Percentiles rank a stretch among this genome's conserved stretches.
Evolutionary conservation across 1,284 basidiomycete genomes (phyloP).

Genomic region (Cutaneotrichosporon curvatum): DNA sequence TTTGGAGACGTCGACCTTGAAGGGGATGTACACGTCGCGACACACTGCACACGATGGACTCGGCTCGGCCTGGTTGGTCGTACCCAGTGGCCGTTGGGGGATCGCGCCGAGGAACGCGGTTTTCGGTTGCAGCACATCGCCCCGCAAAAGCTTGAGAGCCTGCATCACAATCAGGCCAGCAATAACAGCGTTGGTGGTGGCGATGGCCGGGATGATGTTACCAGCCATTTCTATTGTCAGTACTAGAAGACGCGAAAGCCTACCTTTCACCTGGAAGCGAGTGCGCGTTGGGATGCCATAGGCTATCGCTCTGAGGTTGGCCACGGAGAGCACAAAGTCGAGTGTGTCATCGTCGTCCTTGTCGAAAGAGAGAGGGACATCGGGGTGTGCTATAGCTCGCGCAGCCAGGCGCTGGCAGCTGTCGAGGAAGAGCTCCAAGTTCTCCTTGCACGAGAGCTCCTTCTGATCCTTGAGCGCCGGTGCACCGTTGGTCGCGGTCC

Average conservation of each 20-base stretch:
- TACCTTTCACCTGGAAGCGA: constrained; percentile 93
- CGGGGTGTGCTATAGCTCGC: constrained; percentile 65
- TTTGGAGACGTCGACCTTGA: constrained; percentile 61
- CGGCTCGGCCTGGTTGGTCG: constrained; percentile 54
- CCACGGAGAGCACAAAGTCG: constrained; percentile 90
- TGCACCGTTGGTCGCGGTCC: constrained; percentile 12
- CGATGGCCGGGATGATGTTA: constrained; percentile 98
- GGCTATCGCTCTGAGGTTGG: constrained; percentile 83
- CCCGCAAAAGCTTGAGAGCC: constrained; percentile 66
- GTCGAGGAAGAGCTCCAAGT: constrained; percentile 68
- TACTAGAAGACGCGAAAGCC: constrained; percentile 1
- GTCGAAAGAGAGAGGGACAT: constrained; percentile 76
- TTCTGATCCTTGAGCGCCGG: constrained; percentile 68
- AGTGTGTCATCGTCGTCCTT: constrained; percentile 97
- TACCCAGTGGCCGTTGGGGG: neutral
- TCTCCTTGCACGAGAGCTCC: constrained; percentile 66
- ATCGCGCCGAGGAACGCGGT: constrained; percentile 5
- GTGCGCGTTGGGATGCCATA: constrained; percentile 86
- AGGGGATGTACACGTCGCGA: constrained; percentile 68
- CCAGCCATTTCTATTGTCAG: constrained; percentile 85
- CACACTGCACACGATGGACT: constrained; percentile 76
- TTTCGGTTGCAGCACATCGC: constrained; percentile 47
- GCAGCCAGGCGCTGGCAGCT: constrained; percentile 71
- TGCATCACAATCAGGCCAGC: constrained; percentile 91
- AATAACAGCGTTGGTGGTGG: constrained; percentile 96